These are phyloP conservation scores for Aphanomyces invadans DNA, from an alignment of 352 stramenopile genomes.

Conservation along the genomic window DNA sequence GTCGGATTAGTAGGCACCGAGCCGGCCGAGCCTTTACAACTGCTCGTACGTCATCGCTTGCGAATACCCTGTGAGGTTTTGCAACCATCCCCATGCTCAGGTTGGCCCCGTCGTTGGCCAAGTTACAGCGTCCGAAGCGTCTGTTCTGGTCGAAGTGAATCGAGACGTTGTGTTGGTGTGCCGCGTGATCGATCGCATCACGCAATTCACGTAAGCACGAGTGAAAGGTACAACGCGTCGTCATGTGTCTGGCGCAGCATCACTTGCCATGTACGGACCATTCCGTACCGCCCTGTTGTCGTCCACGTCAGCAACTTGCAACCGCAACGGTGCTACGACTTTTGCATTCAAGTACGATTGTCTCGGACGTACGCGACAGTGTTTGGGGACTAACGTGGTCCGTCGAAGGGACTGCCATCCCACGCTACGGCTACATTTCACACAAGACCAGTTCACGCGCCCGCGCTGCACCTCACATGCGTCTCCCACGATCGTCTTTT, in stretches of 20 bases:
- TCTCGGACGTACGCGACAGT: no score
- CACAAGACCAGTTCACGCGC: conserved; percentile 29
- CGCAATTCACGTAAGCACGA: background rate
- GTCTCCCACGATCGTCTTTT: conserved; percentile 2
- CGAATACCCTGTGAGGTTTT: background rate
- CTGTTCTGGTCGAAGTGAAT: conserved; percentile 40
- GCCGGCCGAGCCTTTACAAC: background rate
- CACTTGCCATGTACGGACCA: background rate
- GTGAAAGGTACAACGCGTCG: background rate
- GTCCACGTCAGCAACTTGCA: conserved; percentile 31
- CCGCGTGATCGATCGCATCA: conserved; percentile 35
- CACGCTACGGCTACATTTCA: conserved; percentile 26
- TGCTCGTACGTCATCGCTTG: background rate
- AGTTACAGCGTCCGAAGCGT: conserved; percentile 29
- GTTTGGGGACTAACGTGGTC: no score
- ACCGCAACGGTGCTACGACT: conserved; percentile 35
- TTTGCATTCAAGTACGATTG: conserved; percentile 33
- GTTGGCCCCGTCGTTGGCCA: conserved; percentile 41
- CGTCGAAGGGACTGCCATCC: conserved; percentile 29
- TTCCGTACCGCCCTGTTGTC: conserved; percentile 26
- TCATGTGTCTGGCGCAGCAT: background rate
- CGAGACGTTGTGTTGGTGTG: conserved; percentile 34
- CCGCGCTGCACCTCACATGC: conserved; percentile 30
- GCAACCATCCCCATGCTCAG: no score
- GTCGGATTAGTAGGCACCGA: background rate